A percentile compares a stretch with the other conserved stretches of the same genome.
Evolutionary conservation across 805 yeast species (phyloP).

Genomic region (Kodamaea leandrae): DNA sequence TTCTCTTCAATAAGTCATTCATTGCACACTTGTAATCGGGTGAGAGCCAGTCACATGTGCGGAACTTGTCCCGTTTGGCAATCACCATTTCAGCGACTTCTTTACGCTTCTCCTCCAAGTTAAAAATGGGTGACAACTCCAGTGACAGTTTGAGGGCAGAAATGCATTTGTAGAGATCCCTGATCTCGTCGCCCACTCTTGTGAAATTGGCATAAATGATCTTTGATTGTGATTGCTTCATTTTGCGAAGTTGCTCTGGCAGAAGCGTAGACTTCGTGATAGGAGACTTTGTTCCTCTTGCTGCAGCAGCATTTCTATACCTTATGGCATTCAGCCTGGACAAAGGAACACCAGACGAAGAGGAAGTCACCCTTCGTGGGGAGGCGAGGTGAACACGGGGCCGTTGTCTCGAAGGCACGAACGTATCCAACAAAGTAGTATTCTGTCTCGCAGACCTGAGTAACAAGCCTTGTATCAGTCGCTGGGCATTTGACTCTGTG

Average conservation of each 20-base stretch:
- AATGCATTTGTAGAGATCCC: neutral
- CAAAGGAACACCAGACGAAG: conserved; percentile 22
- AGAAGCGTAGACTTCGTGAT: conserved; percentile 2
- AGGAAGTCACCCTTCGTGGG: neutral
- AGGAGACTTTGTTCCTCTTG: neutral
- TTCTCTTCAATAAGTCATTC: conserved; percentile 6
- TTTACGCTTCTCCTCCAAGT: conserved; percentile 1
- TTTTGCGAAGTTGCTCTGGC: conserved; percentile 7
- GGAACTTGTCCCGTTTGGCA: conserved; percentile 5
- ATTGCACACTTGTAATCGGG: conserved; percentile 8
- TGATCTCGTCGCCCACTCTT: conserved; percentile 4
- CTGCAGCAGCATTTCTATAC: conserved; percentile 6
- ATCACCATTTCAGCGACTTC: conserved; percentile 4
- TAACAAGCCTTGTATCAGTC: conserved; percentile 19
- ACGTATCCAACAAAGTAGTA: conserved; percentile 4
- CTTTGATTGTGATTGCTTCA: conserved; percentile 2
- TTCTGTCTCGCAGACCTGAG: conserved; percentile 29
- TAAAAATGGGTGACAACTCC: conserved; percentile 6
- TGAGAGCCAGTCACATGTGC: conserved; percentile 4
- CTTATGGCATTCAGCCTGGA: conserved; percentile 36
- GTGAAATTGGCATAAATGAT: neutral
- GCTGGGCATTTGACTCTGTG: conserved; percentile 2
- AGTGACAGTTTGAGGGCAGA: neutral
- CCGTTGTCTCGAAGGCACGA: neutral
- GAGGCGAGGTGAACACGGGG: neutral